phyloP scores from a whole-genome alignment of 768 basidiomycete species.

The Russula abietina region DNA sequence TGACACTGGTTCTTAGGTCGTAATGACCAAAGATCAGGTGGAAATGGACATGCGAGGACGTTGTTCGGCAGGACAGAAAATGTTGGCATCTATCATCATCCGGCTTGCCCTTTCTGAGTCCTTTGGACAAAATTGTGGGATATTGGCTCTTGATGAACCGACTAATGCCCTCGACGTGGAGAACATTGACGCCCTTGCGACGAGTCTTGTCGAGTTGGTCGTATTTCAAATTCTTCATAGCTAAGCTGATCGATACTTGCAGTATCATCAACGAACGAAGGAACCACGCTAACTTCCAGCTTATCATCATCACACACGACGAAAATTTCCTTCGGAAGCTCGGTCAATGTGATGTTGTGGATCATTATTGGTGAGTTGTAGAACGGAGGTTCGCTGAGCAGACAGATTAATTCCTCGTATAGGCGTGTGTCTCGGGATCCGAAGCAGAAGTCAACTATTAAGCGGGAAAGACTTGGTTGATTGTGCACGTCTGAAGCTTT shows the following conservation, averaged over 20 bases:
- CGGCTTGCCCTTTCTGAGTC: slow-evolving; percentile 95
- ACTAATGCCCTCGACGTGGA: slow-evolving; percentile 96
- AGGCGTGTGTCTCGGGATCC: slow-evolving; percentile 77
- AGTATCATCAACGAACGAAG: slow-evolving; percentile 95
- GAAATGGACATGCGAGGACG: slow-evolving; percentile 99
- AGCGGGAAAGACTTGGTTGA: slow-evolving; percentile 30
- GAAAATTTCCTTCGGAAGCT: slow-evolving; percentile 90
- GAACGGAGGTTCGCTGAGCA: neutral
- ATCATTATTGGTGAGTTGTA: slow-evolving; percentile 76
- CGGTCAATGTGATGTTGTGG: slow-evolving; percentile 88
- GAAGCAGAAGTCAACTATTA: slow-evolving; percentile 39
- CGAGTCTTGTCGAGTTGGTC: slow-evolving; percentile 84
- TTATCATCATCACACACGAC: slow-evolving; percentile 96
- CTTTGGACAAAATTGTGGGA: slow-evolving; percentile 96
- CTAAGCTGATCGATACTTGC: slow-evolving; percentile 13
- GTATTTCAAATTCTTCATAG: neutral
- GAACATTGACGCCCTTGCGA: slow-evolving; percentile 91
- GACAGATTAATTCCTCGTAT: slow-evolving; percentile 6
- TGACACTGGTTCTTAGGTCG: slow-evolving; percentile 53
- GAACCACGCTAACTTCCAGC: slow-evolving; percentile 86
- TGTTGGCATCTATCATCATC: slow-evolving; percentile 96
- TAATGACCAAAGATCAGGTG: slow-evolving; percentile 98
- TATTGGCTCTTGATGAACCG: slow-evolving; percentile 95
- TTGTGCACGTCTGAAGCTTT: neutral
- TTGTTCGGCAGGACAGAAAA: slow-evolving; percentile 98